Evolutionary conservation across 208 protist species (phyloP), one percentile per base, ranked within the genome.

Genomic region (Leishmania mexicana): DNA sequence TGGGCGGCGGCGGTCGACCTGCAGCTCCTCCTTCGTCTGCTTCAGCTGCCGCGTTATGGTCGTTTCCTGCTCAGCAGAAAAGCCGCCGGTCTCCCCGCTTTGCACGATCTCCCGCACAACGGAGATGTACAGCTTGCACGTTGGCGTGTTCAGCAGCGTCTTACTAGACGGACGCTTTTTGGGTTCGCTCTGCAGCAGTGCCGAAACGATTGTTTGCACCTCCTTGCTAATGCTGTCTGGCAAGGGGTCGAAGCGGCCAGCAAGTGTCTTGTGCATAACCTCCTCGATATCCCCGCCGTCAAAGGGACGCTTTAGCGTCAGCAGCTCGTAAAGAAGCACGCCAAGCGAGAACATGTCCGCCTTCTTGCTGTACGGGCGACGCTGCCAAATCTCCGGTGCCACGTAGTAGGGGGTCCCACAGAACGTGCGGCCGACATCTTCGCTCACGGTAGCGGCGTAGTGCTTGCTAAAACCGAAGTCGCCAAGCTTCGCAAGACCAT

Each of bases 291-390:
- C 92, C 6, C 79, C 77, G 15, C 91, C 94, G 17, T 91, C 86
- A 79, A 96, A 96, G 13, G 95, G 93, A 19, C 87, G 88, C 79
- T 92, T 93, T 49, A 95, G 75, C 53, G 94, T 94, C 40, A 96
- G 80, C 76, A 98, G 74, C 81, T 97, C 94, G 83, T 97, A 97
- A 71, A 97, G 84, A 0, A 97, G 71, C 13, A 94, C 92, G 53
- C 95, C 95, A n/a, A 98, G 85, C 13, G 95, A 92, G 90, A 97
- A 99, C 83, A 98, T 89, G 83, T 99, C 97, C 28, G 87, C 85
- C 87, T 98, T 99, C 78, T 93, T 92, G 85, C 95, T 94, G 84
- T 99, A 99, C 21, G 93, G 90, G 51, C 93, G 89, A 53, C 92
- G 81, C 38, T 89, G 88, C 89, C 93, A 98, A 53, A 99, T 91